phyloP scores from a whole-genome alignment of 176 grass and related monocot species.

The Coix lacrymajobi region DNA sequence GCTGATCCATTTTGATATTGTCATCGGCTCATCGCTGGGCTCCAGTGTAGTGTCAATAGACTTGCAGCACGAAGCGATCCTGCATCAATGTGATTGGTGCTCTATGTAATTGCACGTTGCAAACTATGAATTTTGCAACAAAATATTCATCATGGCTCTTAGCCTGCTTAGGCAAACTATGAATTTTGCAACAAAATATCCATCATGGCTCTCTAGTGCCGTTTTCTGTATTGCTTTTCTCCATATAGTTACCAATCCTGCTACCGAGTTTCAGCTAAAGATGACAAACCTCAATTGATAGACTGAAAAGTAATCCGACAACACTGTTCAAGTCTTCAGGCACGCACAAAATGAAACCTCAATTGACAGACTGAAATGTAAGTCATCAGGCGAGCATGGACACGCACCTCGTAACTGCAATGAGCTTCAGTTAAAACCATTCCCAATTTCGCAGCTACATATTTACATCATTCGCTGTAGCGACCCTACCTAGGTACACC shows the following conservation, averaged over 20 bases:
- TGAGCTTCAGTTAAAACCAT: not conserved
- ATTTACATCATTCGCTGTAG: slow-evolving; percentile 13
- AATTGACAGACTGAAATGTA: slow-evolving; percentile 42
- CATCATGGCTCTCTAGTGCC: not conserved
- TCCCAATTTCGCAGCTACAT: not conserved
- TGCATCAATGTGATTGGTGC: not conserved
- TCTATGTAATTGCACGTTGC: not conserved
- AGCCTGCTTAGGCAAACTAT: not conserved
- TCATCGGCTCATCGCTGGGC: not conserved
- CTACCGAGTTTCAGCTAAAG: not conserved
- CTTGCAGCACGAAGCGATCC: not conserved
- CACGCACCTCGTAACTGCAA: not conserved
- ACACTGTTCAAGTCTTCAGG: no score
- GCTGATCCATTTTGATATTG: not conserved
- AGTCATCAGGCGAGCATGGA: not conserved
- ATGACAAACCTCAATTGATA: slow-evolving; percentile 10
- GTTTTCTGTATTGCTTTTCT: not conserved
- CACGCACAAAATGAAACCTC: not conserved
- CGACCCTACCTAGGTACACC: not conserved
- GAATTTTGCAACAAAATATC: not conserved
- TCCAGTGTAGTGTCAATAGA: not conserved
- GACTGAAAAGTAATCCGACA: slow-evolving; percentile 40
- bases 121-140: not conserved
- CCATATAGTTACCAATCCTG: not conserved
- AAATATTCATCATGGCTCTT: not conserved